Conservation (phyloP, 495 filamentous ascomycete species). For the Darksidea phi region DNA sequence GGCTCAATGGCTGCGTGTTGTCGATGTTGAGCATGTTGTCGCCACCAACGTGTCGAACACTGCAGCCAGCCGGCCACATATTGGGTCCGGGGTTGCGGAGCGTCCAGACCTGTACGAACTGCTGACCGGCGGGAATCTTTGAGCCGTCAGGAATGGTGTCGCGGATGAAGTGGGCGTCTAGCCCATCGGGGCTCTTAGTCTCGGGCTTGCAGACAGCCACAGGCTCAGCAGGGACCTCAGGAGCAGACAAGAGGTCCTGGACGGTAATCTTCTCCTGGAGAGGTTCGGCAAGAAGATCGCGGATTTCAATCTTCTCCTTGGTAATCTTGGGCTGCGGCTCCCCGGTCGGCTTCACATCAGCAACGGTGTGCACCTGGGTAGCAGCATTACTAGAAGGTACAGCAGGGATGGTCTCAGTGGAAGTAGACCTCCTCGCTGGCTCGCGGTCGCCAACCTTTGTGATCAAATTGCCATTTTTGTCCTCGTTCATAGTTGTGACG, state of each 20-base stretch:
- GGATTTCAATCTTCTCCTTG: conserved; percentile 46
- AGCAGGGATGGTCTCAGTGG: conserved; percentile 54
- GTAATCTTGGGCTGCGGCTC: conserved; percentile 32
- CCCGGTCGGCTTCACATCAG: conserved; percentile 65
- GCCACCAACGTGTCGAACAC: conserved; percentile 86
- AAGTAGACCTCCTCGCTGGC: conserved; percentile 46
- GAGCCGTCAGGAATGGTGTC: conserved; percentile 80
- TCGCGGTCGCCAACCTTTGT: conserved; percentile 64
- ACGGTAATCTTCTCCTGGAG: conserved; percentile 39
- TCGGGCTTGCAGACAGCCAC: not conserved
- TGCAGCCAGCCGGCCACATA: conserved; percentile 84
- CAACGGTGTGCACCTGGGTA: conserved; percentile 68
- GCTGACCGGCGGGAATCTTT: conserved; percentile 60
- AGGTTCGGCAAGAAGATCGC: conserved; percentile 41
- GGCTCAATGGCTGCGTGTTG: conserved; percentile 69
- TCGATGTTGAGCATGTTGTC: conserved; percentile 94
- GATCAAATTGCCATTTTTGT: conserved; percentile 59
- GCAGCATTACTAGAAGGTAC: conserved; percentile 54
- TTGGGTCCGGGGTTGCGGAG: conserved; percentile 77
- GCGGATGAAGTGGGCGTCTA: conserved; percentile 73
- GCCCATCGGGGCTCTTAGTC: conserved; percentile 35
- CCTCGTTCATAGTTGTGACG: conserved; percentile 79
- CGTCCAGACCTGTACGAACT: conserved; percentile 90
- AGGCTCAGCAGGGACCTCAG: conserved; percentile 10
- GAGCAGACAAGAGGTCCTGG: conserved; percentile 31